These are phyloP conservation scores for Cercis canadensis DNA, from an alignment of 306 rosid species.

Conservation along the genomic window DNA sequence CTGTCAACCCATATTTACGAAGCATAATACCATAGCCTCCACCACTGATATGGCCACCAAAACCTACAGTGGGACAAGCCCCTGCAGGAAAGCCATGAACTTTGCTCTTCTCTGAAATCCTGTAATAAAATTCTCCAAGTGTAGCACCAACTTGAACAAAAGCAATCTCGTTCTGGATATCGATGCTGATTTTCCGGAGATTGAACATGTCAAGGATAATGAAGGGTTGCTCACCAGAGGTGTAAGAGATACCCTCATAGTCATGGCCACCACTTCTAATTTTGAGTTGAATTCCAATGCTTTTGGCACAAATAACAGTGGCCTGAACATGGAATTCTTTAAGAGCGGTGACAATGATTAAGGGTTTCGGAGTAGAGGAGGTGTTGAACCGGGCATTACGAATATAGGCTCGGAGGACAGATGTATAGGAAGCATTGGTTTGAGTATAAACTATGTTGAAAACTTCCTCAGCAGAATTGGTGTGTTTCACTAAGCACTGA, in stretches of 20 bases:
- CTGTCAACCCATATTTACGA: slow-evolving; percentile 68
- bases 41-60: slow-evolving; percentile 82
- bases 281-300: slow-evolving; percentile 46
- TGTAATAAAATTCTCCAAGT: slow-evolving; percentile 59
- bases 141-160: slow-evolving; percentile 61
- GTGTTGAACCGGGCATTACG: slow-evolving; percentile 52
- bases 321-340: slow-evolving; percentile 49
- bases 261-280: slow-evolving; percentile 80
- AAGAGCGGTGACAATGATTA: slow-evolving; percentile 51
- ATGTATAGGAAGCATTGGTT: slow-evolving; percentile 44
- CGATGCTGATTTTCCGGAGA: slow-evolving; percentile 44
- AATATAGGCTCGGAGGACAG: slow-evolving; percentile 41
- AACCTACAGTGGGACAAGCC: slow-evolving; percentile 73
- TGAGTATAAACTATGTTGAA: slow-evolving; percentile 42
- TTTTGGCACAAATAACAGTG: slow-evolving; percentile 45
- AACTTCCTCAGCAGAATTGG: slow-evolving; percentile 31
- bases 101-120: slow-evolving; percentile 65
- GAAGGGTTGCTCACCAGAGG: slow-evolving; percentile 42
- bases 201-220: slow-evolving; percentile 60
- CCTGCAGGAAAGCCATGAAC: slow-evolving; percentile 77
- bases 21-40: slow-evolving; percentile 86
- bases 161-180: slow-evolving; percentile 46
- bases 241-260: slow-evolving; percentile 66
- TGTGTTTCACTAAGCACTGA: slow-evolving; percentile 47
- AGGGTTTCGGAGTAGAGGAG: slow-evolving; percentile 46